These are phyloP conservation scores for Boletus reticuloceps DNA, from an alignment of 768 basidiomycete genomes.

Conservation along the genomic window DNA sequence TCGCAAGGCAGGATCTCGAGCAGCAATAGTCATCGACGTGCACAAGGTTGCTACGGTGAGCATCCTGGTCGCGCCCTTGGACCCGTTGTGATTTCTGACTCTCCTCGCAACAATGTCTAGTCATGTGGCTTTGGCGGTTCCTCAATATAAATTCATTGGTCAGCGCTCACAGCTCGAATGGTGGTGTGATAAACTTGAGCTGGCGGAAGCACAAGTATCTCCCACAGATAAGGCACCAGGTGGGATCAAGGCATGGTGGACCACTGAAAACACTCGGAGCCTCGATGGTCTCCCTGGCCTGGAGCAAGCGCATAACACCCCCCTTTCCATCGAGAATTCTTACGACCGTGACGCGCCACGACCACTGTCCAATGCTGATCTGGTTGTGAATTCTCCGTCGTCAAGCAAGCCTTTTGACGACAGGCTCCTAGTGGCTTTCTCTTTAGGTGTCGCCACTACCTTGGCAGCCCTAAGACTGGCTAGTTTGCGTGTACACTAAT, in stretches of 20 bases:
- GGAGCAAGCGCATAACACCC: slow-evolving; percentile 25
- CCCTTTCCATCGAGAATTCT: slow-evolving; percentile 15
- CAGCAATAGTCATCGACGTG: slow-evolving; percentile 59
- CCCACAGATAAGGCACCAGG: slow-evolving; percentile 27
- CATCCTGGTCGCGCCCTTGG: not conserved
- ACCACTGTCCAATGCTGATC: not conserved
- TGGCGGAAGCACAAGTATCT: slow-evolving; percentile 31
- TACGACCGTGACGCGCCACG: slow-evolving; percentile 19
- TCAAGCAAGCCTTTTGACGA: not conserved
- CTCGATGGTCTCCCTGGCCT: slow-evolving; percentile 59
- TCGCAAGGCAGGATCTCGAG: slow-evolving; percentile 56
- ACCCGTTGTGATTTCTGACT: not conserved
- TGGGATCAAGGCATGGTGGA: slow-evolving; percentile 59
- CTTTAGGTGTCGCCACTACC: slow-evolving; percentile 25
- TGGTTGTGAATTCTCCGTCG: not conserved
- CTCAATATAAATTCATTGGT: slow-evolving; percentile 54
- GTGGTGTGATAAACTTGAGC: slow-evolving; percentile 45
- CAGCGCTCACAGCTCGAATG: slow-evolving; percentile 54
- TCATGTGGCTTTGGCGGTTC: slow-evolving; percentile 67
- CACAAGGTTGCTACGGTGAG: slow-evolving; percentile 53
- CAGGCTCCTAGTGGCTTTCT: slow-evolving; percentile 28
- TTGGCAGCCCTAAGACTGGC: slow-evolving; percentile 10
- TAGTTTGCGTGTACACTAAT: slow-evolving; percentile 3
- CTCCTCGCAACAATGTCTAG: slow-evolving; percentile 32
- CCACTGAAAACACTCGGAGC: slow-evolving; percentile 45